Base-by-base conservation (phyloP, 768 basidiomycete species). In the Mycena pura region DNA sequence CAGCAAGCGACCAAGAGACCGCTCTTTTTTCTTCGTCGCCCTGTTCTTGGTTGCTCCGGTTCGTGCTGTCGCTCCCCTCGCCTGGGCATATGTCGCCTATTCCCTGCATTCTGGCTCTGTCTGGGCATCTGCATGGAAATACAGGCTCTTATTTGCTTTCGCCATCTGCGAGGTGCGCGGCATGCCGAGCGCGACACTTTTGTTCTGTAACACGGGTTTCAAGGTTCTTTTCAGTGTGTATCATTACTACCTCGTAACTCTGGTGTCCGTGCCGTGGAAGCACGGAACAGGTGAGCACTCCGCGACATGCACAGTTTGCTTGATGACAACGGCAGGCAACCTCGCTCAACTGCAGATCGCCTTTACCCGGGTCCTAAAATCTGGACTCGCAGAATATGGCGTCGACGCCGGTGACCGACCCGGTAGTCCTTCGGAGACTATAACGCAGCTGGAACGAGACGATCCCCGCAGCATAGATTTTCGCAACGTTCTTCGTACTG, bases 391-490 rank as follows among this genome's bases (percentile, higher is more conserved):
- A 3, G 78, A 78, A 39, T 77, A 84, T 57, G 79, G 80, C 15
- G 80, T 78, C 57, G 86, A 90, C 53, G 81, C 86, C 43, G 58
- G 62, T 21, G 77, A 78, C 44, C 76, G 85, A 58, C 86, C 89
- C 34, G 84, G 80, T 39, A 90, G 85, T 70, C 87, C 87, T 3
- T 83, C 78, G 8, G 89, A 92, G 72, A 66, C 77, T 8, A 83
- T 89, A 50, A 75, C 75, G 6, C 81, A 79, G 54, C 80, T 93
- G n/a, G 83, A 83, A 24, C 75, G 73, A 34, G 76, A 86, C 58
- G 91, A 94, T 67, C 87, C 86, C 10, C 84, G 90, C 8, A 90
- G 90, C 2, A 73, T 89, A 34, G 90, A 92, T 66, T 92, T 91
- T 70, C 83, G 90, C 15, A 84, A 87, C 67, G 78, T 76, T 64